These are phyloP conservation scores for Tuber borchii DNA, from an alignment of 495 filamentous ascomycete genomes.

Conservation along the genomic window DNA sequence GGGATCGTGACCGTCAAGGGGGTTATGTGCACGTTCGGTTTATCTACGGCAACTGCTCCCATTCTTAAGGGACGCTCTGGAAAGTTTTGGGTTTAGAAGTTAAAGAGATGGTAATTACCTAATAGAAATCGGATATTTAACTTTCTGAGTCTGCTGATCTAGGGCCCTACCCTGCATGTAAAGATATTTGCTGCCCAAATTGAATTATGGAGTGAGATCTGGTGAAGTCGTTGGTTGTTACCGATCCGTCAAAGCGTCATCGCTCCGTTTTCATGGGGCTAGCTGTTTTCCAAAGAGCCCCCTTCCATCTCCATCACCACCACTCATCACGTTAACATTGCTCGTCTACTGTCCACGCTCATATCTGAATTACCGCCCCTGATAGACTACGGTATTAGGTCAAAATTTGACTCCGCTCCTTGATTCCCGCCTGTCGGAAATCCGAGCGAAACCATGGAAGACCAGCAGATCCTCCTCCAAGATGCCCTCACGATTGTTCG, in stretches of 20 bases:
- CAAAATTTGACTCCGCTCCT: background rate
- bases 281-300: background rate
- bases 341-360: background rate
- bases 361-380: slow-evolving; percentile 6
- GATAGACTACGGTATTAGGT: slow-evolving; percentile 1
- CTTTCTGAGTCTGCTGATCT: background rate
- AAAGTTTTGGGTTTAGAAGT: background rate
- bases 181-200: background rate
- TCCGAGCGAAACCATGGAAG: slow-evolving; percentile 20
- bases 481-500: slow-evolving; percentile 93
- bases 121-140: background rate
- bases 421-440: background rate
- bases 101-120: background rate
- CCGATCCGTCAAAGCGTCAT: slow-evolving; percentile 23
- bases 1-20: background rate
- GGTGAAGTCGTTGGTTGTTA: slow-evolving; percentile 17
- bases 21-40: background rate
- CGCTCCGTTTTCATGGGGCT: slow-evolving; percentile 7
- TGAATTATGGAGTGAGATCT: slow-evolving; percentile 12
- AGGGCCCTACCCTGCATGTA: background rate
- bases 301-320: slow-evolving; percentile 5
- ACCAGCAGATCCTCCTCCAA: slow-evolving; percentile 59
- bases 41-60: background rate
- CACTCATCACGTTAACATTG: background rate
- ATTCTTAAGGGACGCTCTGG: background rate